A percentile compares a stretch with the other conserved stretches of the same genome.
phyloP scores from a whole-genome alignment of 2,329 filamentous ascomycete genomes.

The Acrodontium crateriforme region DNA sequence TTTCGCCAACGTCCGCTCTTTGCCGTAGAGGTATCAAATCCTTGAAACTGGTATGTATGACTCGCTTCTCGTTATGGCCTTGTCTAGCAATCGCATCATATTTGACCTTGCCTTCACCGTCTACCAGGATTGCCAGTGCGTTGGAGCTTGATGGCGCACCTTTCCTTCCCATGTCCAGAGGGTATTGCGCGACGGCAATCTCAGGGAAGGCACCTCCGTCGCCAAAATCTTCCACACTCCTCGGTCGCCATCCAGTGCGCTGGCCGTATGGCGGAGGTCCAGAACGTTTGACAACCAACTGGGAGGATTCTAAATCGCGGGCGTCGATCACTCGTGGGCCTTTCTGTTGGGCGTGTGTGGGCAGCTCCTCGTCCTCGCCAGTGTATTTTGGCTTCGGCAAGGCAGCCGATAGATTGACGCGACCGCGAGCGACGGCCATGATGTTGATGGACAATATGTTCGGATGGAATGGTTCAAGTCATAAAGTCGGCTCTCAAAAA shows the following conservation, averaged over 20 bases:
- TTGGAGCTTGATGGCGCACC: conserved; percentile 52
- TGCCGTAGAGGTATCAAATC: conserved; percentile 90
- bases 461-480: no score
- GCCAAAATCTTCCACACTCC: conserved; percentile 78
- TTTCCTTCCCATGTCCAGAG: conserved; percentile 86
- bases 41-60: conserved; percentile 92
- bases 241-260: conserved; percentile 79
- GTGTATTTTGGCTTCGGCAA: conserved; percentile 85
- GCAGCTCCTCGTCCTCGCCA: conserved; percentile 73
- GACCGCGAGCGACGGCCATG: conserved; percentile 6
- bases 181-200: conserved; percentile 86
- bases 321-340: conserved; percentile 72
- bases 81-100: conserved; percentile 90
- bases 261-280: conserved; percentile 82
- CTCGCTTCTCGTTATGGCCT: conserved; percentile 69
- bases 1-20: conserved; percentile 80
- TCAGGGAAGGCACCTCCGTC: conserved; percentile 95
- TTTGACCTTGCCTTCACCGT: conserved; percentile 82
- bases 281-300: conserved; percentile 68
- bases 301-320: conserved; percentile 67
- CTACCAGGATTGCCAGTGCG: conserved; percentile 82
- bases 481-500: background rate
- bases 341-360: conserved; percentile 55
- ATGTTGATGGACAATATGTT: no score
- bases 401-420: conserved; percentile 54